Evolutionary conservation across 441 rosid genomes (phyloP), one percentile per base, ranked within the genome.

Genomic region (Eutrema salsugineum): DNA sequence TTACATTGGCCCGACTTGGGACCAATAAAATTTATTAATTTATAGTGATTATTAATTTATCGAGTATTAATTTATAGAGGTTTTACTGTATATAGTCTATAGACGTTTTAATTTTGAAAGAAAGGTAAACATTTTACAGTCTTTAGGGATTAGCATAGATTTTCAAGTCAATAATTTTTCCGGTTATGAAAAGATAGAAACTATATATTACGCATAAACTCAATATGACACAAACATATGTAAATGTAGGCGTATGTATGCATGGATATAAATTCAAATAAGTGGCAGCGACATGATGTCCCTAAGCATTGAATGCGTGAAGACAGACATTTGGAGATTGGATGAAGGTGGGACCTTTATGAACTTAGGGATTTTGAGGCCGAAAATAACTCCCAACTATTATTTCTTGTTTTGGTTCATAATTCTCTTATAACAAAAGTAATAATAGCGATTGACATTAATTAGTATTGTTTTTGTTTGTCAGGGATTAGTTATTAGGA

Each of bases 211-310:
- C 15, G 8, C 56, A 63, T 33, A 46, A 11, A 30, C 1, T 10
- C 28, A n/a, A n/a, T n/a, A 43, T 30, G 33, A 30, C 54, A 53
- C 14, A 54, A 5, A 28, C 6, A 54, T 17, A 17, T 17, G 22
- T 24, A 17, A 33, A 10, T 33, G 11, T 28, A 44, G 7, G 5
- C 15, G 43, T 49, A 7, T 58, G 6, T 74, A 60, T 61, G 69
- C 63, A 61, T 68, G 51, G 63, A 61, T 69, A 22, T 47, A 60
- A 20, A 62, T 63, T 38, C 9, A 76, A 62, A 69, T 69, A 69
- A 62, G 75, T 53, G 64, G 70, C 22, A 55, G 70, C 63, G 70
- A 68, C 75, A 75, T 75, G 65, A 49, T 75, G 79, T 75, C 79
- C 75, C 70, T 61, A 30, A 53, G 79, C 54, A 68, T 16, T 75